phyloP scores from a whole-genome alignment of 345 rosid species.

The Euphorbia peplus region DNA sequence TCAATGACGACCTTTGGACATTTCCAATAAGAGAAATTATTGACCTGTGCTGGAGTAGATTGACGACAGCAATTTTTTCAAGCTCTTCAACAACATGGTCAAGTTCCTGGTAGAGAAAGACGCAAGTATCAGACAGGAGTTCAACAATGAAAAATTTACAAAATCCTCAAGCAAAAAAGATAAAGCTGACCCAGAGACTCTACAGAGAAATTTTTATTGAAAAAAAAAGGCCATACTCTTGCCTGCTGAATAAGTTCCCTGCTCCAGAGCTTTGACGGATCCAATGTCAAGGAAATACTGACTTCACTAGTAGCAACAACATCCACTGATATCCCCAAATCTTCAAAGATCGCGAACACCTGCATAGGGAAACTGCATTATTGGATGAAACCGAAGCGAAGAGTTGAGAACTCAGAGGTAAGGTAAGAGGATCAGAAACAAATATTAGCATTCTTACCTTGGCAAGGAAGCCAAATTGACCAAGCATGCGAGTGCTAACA shows the following conservation, averaged over 20 bases:
- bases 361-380: conserved; percentile 21
- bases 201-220: background rate
- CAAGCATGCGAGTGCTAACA: conserved; percentile 97
- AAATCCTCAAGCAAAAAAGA: conserved; percentile 3
- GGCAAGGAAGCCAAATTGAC: conserved; percentile 96
- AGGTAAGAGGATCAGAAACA: conserved; percentile 10
- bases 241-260: conserved; percentile 99
- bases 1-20: conserved; percentile 84
- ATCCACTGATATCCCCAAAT: conserved; percentile 93
- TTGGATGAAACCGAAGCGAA: conserved; percentile 1
- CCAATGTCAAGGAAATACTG: conserved; percentile 92
- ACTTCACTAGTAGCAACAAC: conserved; percentile 99
- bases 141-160: conserved; percentile 7
- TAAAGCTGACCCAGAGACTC: too few species aligned
- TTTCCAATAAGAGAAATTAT: conserved; percentile 94
- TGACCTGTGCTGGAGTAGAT: conserved; percentile 81
- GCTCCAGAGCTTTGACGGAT: conserved; percentile 97
- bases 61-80: conserved; percentile 90
- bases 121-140: conserved; percentile 1
- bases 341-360: conserved; percentile 98
- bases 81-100: conserved; percentile 97
- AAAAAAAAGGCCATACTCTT: conserved; percentile 37
- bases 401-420: background rate
- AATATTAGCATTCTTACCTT: conserved; percentile 46
- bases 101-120: conserved; percentile 62